Base-by-base conservation (phyloP, 306 rosid genomes). In the Gastrolobium bilobum region DNA sequence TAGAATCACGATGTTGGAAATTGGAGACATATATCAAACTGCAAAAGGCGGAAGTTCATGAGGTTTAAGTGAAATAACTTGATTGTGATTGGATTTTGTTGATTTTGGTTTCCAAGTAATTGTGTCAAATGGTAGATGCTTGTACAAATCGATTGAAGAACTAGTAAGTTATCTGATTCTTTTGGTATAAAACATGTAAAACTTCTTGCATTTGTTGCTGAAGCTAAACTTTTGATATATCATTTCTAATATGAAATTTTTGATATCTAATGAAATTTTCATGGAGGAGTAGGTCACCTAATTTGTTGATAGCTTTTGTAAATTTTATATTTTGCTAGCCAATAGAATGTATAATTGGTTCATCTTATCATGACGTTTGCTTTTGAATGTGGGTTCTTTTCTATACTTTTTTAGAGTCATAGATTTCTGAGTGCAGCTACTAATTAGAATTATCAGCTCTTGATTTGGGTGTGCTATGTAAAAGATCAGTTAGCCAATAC, bases 21-120 rank as follows among this genome's bases (percentile, higher is more conserved):
- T 66, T 50, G 26, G 52, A n/a, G 70, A 56, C 63, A 46, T 73
- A 8, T 47, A 38, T 67, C 31, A 6, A 58, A 39, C 34, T 59
- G 47, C 30, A 44, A 64, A 48, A 38, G 56, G 57, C 60, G 29
- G 57, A 64, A 34, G 47, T 10, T 42, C 42, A 34, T 4, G 53
- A 14, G 57, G 69, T 53, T 62, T 64, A 53, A 42, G 63, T 80
- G 50, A 64, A 73, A 62, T 63, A 39, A 64, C 47, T 65, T 34
- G 15, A 73, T 64, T 72, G 31, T 53, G 57, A 11, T 71, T 68
- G 31, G 35, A 35, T 57, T 71, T 4, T 50, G 37, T 38, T 73
- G 34, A 31, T 62, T 42, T 51, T 8, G 4, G 30, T 62, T 72
- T 78, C 62, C 63, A 11, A 68, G 31, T 47, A 47, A 29, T 71